Evolutionary conservation across 257 asterid genomes (phyloP), one percentile per base, ranked within the genome.

Genomic region (Orobanche coerulescens): DNA sequence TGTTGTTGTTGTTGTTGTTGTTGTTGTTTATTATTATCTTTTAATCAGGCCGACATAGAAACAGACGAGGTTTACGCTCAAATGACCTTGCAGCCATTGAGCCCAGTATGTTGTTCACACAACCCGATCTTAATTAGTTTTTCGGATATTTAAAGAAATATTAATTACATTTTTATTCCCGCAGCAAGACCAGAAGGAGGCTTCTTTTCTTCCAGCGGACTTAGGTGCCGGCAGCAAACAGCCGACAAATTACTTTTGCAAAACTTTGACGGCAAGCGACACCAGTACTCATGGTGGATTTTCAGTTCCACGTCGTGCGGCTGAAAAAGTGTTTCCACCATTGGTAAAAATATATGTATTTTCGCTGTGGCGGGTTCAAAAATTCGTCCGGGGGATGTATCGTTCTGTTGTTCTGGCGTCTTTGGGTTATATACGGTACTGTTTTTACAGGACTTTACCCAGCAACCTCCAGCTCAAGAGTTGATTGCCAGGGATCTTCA

Each of bases 281-380:
- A 86, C 95, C 12, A 86, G 95, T 63, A 86, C 93, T 36, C 95
- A 86, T 62, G 95, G 95, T 34, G 95, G 95, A 49, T 86, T 86
- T 72, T 86, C 95, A 11, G 95, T 86, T 71, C 95, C 95, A 0
- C 95, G 95, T 0, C 93, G 95, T 31, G 85, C 95, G 14, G 95
- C 95, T 13, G 95, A 86, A 53, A 86, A 86, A 84, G 95, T 86
- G 53, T 86, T 86, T 58, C 95, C 95, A 34, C 90, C 87, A 26
- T 40, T 84, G 93, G 95, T 82, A 77, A 66, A 58, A 43, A 43
- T 43, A 40, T 39, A 1, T 12, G n/a, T n/a, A 28, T 52, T 47
- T 47, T 50, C 28, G 60, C 5, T 42, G 47, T 40, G 39, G 5
- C 15, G 14, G 50, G 20, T 2, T 52, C n/a, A 2, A 13, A 52